Base-by-base conservation (phyloP, 2,329 filamentous ascomycete species). In the Penicillium paneum region DNA sequence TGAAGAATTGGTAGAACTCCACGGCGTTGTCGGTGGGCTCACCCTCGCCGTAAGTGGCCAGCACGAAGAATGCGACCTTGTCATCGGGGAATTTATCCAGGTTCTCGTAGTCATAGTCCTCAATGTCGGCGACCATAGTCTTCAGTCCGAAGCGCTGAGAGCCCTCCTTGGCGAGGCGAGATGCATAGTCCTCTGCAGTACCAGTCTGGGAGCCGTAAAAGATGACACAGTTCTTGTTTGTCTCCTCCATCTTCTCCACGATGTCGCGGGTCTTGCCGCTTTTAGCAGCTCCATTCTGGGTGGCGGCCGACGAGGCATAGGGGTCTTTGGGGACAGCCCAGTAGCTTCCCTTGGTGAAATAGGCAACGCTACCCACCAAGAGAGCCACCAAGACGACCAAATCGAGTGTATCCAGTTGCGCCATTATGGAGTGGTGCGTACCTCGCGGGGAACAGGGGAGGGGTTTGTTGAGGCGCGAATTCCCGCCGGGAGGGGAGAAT, bases 181-280 rank as follows among this genome's bases (percentile, higher is more conserved):
- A 96, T 62, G 94, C 95, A 71, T 99, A 99, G 75, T 99, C 94
- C 78, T 99, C 95, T 46, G 94, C 94, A 38, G 94, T 99, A 67
- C 94, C 94, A 19, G 94, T 99, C 78, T 99, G 94, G 31, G 94
- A 99, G 64, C 94, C 94, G 73, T 97, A 99, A 81, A 99, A 97
- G 68, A 99, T 88, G 62, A 99, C 88, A 74, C 93, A 97, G 79
- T 99, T 97, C 80, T 97, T 99, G 74, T 87, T 88, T 11, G 85
- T 87, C 79, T 97, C 91, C 21, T 97, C 90, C 86, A 99, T 89
- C 79, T 96, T 96, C 81, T 97, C 90, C 57, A 97, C 72, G 60
- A 99, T 92, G 74, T 97, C 92, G 65, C 94, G 83, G 57, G 92
- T 93, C 79, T 91, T 92, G 64, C 87, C 90, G 10, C 88, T 81